Base-by-base conservation (phyloP, 2,329 filamentous ascomycete species). In the Phaeophleospora eucalypticola region DNA sequence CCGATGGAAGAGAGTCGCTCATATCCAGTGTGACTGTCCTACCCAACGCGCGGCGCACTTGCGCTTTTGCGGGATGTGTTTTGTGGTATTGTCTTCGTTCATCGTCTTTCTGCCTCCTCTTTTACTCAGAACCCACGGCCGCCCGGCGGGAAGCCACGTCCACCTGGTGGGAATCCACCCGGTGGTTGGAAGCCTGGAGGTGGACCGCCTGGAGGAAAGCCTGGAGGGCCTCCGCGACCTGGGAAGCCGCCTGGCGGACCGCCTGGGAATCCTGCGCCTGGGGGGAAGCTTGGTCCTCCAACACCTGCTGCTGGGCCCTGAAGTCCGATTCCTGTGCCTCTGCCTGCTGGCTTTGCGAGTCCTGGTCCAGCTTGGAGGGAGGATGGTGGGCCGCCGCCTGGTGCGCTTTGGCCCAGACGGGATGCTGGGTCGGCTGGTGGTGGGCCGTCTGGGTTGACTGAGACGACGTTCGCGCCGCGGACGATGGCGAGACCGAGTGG, bases 401-500 rank as follows among this genome's bases (percentile, higher is more conserved):
- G 78, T 21, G 82, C 82, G 56, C 79, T 81, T 68, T 86, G 85
- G 64, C 90, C 93, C 53, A 98, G 80, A 70, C 93, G 82, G 40
- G 91, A 83, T 60, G 89, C 88, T 45, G 93, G 91, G 64, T 98
- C 93, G 62, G 90, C 88, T 8, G 94, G 91, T 38, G 93, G 93
- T 45, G 93, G 91, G 48, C 91, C 94, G 66, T 98, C 94, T 54
- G 96, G 90, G 7, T 91, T 95, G 52, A 95, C 81, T 17, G 90
- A 95, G 54, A 98, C 87, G 53, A 98, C 93, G 60, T 95, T 87
- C 47, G 90, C 89, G 63, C 93, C 93, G 62, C 93, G 89, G 54
- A 98, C 82, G 60, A 98, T 98, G 15, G 88, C 90, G 56, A 98
- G 78, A 48, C 93, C 93, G 29, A 98, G 81, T n/a, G 89, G 95